Percentiles rank a stretch among this genome's conserved stretches.
Conservation (phyloP, 75 land plant genomes). For the Pinus taeda region DNA sequence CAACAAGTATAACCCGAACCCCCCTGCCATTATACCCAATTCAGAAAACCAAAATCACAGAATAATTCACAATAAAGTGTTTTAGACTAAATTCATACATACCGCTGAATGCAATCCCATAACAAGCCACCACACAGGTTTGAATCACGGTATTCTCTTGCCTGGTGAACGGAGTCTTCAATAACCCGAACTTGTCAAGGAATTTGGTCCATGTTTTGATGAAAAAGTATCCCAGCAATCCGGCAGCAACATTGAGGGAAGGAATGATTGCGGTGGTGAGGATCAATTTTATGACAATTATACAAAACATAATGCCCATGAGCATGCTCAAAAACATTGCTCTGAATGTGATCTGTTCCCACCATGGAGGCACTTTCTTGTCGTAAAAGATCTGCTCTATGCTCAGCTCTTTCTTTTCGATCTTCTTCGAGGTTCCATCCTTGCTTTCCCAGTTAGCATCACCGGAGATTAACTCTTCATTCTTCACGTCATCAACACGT, state of each 20-base stretch:
- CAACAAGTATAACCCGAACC: slow-evolving; percentile 76
- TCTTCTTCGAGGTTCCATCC: no score
- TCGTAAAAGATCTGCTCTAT: no score
- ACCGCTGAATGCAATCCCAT: slow-evolving; percentile 77
- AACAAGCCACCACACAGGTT: slow-evolving; percentile 76
- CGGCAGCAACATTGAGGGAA: slow-evolving; percentile 76
- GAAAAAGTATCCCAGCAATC: slow-evolving; percentile 62
- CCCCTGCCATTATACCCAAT: slow-evolving; percentile 41
- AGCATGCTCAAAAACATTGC: slow-evolving; percentile 52
- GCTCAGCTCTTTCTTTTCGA: no score
- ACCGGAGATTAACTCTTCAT: no score
- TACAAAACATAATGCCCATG: slow-evolving; percentile 64
- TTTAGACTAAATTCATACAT: neutral
- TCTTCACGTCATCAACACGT: no score
- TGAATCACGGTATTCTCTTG: slow-evolving; percentile 88
- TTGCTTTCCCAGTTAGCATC: no score
- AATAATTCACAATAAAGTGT: neutral
- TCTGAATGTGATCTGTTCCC: slow-evolving; percentile 57
- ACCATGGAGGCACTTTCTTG: slow-evolving; percentile 43
- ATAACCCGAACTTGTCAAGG: slow-evolving; percentile 29
- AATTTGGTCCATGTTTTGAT: slow-evolving; percentile 46
- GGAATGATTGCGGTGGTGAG: slow-evolving; percentile 72
- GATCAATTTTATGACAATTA: slow-evolving; percentile 13
- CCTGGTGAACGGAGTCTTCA: slow-evolving; percentile 65
- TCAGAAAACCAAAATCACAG: neutral